phyloP scores from a whole-genome alignment of 306 rosid genomes.

The Alnus glutinosa region DNA sequence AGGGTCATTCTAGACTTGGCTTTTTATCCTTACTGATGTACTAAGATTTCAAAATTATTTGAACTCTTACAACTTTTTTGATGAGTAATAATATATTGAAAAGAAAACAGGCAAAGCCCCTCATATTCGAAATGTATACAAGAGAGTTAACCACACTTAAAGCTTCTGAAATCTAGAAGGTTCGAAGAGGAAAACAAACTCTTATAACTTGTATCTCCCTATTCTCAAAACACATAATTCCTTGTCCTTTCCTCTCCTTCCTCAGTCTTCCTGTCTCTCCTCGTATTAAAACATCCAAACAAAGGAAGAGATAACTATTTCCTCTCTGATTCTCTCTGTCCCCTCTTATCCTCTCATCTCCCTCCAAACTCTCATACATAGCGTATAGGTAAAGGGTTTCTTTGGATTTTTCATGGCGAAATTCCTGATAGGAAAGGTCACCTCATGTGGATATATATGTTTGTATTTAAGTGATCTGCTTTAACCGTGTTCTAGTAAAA shows the following conservation, averaged over 20 bases:
- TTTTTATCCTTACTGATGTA: no score
- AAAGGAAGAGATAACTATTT: background rate
- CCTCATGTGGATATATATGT: background rate
- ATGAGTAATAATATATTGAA: no score
- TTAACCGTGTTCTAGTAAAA: conserved; percentile 2
- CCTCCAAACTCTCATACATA: background rate
- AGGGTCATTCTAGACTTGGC: no score
- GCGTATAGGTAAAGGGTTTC: background rate
- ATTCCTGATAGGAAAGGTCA: background rate
- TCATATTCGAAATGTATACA: no score
- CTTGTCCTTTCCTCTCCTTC: background rate
- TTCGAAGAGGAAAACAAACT: no score
- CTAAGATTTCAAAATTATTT: no score
- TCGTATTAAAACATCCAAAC: background rate
- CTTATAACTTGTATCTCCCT: background rate
- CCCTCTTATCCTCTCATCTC: background rate
- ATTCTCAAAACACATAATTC: background rate
- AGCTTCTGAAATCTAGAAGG: no score
- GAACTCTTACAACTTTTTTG: no score
- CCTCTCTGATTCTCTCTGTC: background rate
- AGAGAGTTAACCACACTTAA: no score
- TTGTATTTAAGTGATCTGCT: conserved; percentile 6
- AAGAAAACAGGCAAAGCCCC: no score
- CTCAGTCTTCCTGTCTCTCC: background rate
- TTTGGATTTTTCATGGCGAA: background rate